Percentiles rank a stretch among this genome's conserved stretches.
Conservation (phyloP, 2,329 filamentous ascomycete genomes). For the Penicillium sp. region DNA sequence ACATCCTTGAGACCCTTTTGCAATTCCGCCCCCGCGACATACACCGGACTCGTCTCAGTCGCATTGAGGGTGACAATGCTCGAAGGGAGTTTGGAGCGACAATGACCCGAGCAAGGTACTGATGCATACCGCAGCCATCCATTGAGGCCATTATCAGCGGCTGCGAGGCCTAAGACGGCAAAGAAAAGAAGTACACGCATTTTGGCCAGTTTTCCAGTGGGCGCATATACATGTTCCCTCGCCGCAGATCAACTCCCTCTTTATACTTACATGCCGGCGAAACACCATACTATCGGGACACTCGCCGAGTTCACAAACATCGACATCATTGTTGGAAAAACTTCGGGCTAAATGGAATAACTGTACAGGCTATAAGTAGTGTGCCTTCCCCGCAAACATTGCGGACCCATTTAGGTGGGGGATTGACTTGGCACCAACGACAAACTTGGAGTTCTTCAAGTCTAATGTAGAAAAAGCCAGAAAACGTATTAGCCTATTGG, state of each 20-base stretch:
- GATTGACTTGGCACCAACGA: background rate
- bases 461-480: background rate
- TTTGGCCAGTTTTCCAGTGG: background rate
- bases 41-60: conserved; percentile 56
- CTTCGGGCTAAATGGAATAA: background rate
- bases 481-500: background rate
- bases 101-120: conserved; percentile 42
- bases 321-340: background rate
- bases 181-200: conserved; percentile 14
- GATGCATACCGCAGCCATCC: conserved; percentile 66
- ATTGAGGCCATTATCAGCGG: conserved; percentile 60
- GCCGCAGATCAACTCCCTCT: background rate
- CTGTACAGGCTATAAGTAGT: background rate
- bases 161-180: conserved; percentile 12
- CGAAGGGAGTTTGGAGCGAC: conserved; percentile 47
- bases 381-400: conserved; percentile 15
- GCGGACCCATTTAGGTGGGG: conserved; percentile 10
- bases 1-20: conserved; percentile 58
- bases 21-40: conserved; percentile 60
- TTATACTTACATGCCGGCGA: conserved; percentile 6
- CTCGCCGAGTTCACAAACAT: background rate
- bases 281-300: conserved; percentile 2
- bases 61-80: conserved; percentile 56
- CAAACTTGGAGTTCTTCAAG: background rate
- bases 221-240: background rate